Evolutionary conservation across 1,284 basidiomycete species (phyloP), one percentile per base, ranked within the genome.

Genomic region (Dichomitus squalens): DNA sequence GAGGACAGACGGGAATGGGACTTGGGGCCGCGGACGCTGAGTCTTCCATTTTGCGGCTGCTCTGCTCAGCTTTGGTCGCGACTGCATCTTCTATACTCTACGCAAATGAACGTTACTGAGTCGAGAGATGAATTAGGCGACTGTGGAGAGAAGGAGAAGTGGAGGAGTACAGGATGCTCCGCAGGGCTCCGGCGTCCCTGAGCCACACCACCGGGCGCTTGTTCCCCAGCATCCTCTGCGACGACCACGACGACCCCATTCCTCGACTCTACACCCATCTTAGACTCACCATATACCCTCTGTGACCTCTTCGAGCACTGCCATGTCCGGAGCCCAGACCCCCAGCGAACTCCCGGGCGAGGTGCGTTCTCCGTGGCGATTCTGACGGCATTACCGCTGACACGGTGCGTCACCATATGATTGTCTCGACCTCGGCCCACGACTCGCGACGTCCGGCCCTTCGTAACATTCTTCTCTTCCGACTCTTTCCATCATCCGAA

Each of bases 341-440:
- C 62, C 62, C 44, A 64, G 49, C 55, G 62, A 64, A 41, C 2
- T 64, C 40, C 52, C 59, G 27, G 62, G 62, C 52, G 62, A 64
- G 62, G 62, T 64, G 62, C 59, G 62, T 64, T 16, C 29, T 33
- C 34, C 25, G 18, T 8, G n/a, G 34, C 46, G 5, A 20, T 36
- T 39, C 36, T 49, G 38, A 40, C 31, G 29, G 33, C 47, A 31
- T 31, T 25, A 31, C 23, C 25, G 53, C 54, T 64, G 55, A 64
- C 62, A 34, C 38, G 33, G 40, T 50, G 59, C 57, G 57, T 60
- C 59, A 58, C 18, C n/a, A n/a, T 33, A 31, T 49, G 53, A 52
- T 63, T 52, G 58, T 23, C 61, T 60, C 61, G 61, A 63, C 61
- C 58, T 52, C 39, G 48, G 47, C 36, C 53, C 55, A 44, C 46